Percentiles rank a stretch among this genome's conserved stretches.
phyloP scores from a whole-genome alignment of 768 basidiomycete species.

The Russula dissimulans region DNA sequence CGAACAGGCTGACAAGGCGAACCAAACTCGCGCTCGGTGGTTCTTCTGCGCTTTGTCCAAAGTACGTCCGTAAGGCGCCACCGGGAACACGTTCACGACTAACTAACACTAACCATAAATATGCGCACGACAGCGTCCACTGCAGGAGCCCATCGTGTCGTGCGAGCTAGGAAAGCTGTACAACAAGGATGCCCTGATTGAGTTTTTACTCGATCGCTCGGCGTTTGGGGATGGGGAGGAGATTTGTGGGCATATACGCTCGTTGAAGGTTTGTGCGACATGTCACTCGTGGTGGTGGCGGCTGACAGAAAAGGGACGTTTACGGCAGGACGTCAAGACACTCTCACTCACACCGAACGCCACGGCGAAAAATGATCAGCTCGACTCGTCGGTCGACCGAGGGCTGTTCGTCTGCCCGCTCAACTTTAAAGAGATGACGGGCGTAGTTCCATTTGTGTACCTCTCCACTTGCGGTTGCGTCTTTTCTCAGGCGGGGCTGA shows the following conservation, averaged over 20 bases:
- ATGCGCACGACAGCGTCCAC: conserved; percentile 45
- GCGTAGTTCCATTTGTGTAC: conserved; percentile 80
- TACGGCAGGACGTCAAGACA: conserved; percentile 72
- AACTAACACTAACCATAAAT: background rate
- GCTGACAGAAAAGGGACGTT: background rate
- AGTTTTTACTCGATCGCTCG: conserved; percentile 75
- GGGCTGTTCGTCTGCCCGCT: conserved; percentile 86
- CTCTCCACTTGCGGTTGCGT: conserved; percentile 82
- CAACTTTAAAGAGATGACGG: conserved; percentile 92
- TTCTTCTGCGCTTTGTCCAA: conserved; percentile 93
- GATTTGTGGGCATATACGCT: conserved; percentile 88
- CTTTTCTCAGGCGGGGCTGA: conserved; percentile 77
- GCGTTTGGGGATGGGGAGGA: conserved; percentile 85
- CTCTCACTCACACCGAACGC: conserved; percentile 75
- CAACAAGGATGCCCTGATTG: conserved; percentile 90
- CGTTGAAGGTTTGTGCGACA: conserved; percentile 61
- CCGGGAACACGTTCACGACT: background rate
- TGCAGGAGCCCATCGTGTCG: conserved; percentile 84
- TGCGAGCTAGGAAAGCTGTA: conserved; percentile 91
- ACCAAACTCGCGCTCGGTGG: conserved; percentile 82
- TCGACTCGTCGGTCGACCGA: conserved; percentile 36
- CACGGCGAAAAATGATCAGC: conserved; percentile 29
- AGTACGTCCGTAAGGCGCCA: conserved; percentile 36
- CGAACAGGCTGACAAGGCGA: conserved; percentile 85
- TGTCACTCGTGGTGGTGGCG: background rate